Conservation (phyloP, 1,139 yeast species). For the Saccharomyces pastorianus region DNA sequence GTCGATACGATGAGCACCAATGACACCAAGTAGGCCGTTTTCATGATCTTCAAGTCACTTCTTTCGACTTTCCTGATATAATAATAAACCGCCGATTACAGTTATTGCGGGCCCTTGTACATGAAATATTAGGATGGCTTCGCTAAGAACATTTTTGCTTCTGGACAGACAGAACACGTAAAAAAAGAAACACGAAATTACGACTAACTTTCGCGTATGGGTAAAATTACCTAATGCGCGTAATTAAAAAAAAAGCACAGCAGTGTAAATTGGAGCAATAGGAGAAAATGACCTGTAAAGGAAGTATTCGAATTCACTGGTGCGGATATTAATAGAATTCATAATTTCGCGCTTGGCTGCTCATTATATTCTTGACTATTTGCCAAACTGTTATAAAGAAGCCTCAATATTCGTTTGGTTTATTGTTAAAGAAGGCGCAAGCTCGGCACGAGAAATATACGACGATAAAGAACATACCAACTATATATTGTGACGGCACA, state of each 20-base stretch:
- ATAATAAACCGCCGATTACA: not conserved
- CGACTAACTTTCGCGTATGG: not conserved
- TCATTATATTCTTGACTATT: not conserved
- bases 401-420: not conserved
- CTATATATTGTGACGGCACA: not conserved
- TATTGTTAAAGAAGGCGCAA: not conserved
- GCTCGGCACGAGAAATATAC: not conserved
- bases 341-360: not conserved
- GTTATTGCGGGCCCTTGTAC: not conserved
- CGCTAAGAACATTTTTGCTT: not conserved
- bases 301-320: not conserved
- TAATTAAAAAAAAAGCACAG: not conserved
- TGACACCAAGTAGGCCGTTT: conserved; percentile 2
- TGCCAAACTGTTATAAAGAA: not conserved
- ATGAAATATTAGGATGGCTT: not conserved
- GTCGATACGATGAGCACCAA: conserved; percentile 6
- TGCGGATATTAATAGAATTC: not conserved
- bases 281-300: conserved; percentile 3
- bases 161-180: not conserved
- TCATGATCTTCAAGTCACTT: not conserved
- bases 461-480: not conserved
- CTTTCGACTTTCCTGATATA: not conserved
- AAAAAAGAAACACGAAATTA: not conserved
- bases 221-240: not conserved
- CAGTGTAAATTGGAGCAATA: not conserved